Base-by-base conservation (phyloP, 2,329 filamentous ascomycete species). In the Pyricularia sp. region DNA sequence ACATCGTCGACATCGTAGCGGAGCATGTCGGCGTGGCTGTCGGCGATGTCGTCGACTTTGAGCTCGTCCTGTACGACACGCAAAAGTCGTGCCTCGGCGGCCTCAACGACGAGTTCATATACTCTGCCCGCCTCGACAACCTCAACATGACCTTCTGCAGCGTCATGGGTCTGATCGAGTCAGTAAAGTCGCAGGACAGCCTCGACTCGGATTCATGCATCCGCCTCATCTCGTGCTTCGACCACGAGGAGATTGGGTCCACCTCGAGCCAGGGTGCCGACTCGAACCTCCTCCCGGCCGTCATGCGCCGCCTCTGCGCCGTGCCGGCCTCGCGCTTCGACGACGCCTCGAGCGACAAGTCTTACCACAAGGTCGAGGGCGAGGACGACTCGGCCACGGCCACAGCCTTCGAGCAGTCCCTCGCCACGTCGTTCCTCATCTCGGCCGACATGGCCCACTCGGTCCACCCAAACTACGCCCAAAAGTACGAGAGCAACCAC, bases 391-490 rank as follows among this genome's bases (percentile, higher is more conserved):
- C 88, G 16, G 79, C 86, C 7, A 96, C 93, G 1, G 79, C 86
- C 6, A 96, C 93, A 1, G 91, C 92, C 40, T 97, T 92, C 74
- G 94, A 99, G 78, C 93, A 97, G 80, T 94, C 91, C 1, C 83
- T 96, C 64, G 85, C 92, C 6, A 89, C 89, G 31, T 97, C 92
- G 1, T 97, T 99, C 82, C 86, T 99, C 66, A 83, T 99, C 68
- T 96, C 91, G 6, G 94, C 94, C 64, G 94, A 99, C 75, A 97
- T 99, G 94, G 93, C 94, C 1, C 94, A 99, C 79, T 89, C 89
- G 5, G 88, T 99, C 16, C 91, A 99, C 76, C 94, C 94, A 65
- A 99, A 99, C 79, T 99, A 97, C 75, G 83, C 87, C 4, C 86
- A 79, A 70, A 97, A 97, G 77, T 96, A 97, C 77, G 94, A 99